Conservation (phyloP, 2,329 filamentous ascomycete genomes). For the Calonectria hawksworthii region DNA sequence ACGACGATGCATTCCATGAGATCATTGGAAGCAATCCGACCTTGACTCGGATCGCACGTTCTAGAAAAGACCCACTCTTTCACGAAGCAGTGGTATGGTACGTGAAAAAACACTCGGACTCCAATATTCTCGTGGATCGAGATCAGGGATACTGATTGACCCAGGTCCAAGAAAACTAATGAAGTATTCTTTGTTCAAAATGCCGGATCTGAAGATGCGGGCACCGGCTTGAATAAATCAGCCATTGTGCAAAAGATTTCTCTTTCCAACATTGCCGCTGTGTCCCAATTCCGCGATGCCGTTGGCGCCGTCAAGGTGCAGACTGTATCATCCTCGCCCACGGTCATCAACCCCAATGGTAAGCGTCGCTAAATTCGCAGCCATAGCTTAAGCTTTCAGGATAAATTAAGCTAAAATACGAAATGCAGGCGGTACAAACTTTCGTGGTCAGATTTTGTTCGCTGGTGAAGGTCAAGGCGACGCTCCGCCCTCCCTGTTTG, state of each 20-base stretch:
- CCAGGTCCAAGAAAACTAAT: constrained; percentile 42
- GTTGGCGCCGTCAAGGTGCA: constrained; percentile 56
- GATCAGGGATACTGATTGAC: background rate
- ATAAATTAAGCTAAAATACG: background rate
- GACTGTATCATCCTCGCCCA: constrained; percentile 57
- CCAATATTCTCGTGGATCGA: rapidly evolving
- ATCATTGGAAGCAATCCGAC: constrained; percentile 64
- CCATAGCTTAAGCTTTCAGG: background rate
- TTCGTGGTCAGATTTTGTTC: constrained; percentile 63
- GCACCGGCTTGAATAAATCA: constrained; percentile 66
- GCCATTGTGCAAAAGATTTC: constrained; percentile 65
- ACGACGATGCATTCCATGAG: constrained; percentile 65
- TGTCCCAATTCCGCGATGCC: constrained; percentile 19
- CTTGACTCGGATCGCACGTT: constrained; percentile 62
- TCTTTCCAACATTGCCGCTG: constrained; percentile 55
- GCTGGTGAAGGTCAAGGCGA: constrained; percentile 64
- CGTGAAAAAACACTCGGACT: background rate
- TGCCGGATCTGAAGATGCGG: constrained; percentile 60
- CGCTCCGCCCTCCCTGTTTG: constrained; percentile 39
- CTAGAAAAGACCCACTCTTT: constrained; percentile 61
- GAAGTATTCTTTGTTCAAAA: constrained; percentile 70
- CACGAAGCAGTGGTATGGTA: constrained; percentile 69
- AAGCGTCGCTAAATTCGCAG: background rate
- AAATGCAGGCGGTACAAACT: constrained; percentile 62
- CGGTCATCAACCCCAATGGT: constrained; percentile 66